Evolutionary conservation across 495 filamentous ascomycete genomes (phyloP).

Genomic region (Emericellopsis terricola): DNA sequence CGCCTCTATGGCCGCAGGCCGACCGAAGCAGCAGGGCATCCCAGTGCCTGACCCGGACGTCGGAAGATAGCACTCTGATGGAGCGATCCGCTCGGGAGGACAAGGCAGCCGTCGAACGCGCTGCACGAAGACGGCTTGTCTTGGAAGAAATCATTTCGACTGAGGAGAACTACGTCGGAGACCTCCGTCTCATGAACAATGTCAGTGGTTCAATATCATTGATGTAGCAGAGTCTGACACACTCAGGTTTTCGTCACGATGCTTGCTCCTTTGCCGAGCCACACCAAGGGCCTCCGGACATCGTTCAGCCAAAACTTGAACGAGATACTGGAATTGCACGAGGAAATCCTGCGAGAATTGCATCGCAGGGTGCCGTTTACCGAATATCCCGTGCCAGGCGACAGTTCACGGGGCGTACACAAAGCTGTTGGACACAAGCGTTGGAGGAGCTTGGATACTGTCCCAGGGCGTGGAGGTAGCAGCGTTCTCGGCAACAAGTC

Average conservation of each 20-base stretch:
- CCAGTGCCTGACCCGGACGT: constrained; percentile 35
- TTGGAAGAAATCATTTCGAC: constrained; percentile 71
- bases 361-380: constrained; percentile 42
- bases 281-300: constrained; percentile 34
- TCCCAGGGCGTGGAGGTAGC: constrained; percentile 29
- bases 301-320: constrained; percentile 49
- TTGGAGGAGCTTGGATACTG: constrained; percentile 43
- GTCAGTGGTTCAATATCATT: constrained; percentile 31
- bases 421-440: constrained; percentile 23
- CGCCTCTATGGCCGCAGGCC: constrained; percentile 31
- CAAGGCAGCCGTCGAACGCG: constrained; percentile 48
- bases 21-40: constrained; percentile 47
- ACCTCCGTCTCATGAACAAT: constrained; percentile 69
- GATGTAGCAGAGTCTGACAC: constrained; percentile 1
- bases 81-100: constrained; percentile 36
- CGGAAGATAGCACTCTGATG: constrained; percentile 46
- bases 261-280: constrained; percentile 38
- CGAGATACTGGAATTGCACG: constrained; percentile 54
- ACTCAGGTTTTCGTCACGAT: constrained; percentile 48
- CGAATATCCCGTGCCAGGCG: constrained; percentile 35
- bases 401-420: too few species aligned
- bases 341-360: constrained; percentile 48
- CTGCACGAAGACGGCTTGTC: constrained; percentile 55
- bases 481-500: constrained; percentile 24
- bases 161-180: constrained; percentile 76